Conservation (phyloP, 805 yeast genomes). For the Grigorovia jiainica region DNA sequence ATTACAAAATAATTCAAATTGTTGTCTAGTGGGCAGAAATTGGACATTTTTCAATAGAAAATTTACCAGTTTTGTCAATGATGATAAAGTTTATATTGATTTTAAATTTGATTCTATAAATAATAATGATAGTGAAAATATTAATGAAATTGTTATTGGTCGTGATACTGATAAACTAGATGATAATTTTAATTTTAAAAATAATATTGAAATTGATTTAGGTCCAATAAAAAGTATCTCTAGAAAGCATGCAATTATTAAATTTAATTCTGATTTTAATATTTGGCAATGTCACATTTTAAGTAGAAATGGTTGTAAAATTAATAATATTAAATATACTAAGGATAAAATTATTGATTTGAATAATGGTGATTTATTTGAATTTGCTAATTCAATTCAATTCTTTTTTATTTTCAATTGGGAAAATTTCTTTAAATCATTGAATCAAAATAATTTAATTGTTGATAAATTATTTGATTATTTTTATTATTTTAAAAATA, state of each 20-base stretch:
- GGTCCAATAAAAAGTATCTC: slow-evolving; percentile 96
- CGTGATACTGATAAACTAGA: neutral
- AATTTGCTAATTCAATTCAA: neutral
- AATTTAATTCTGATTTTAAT: slow-evolving; percentile 60
- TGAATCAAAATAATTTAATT: neutral
- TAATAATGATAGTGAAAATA: neutral
- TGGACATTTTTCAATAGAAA: neutral
- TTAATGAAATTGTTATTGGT: neutral
- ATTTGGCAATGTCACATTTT: slow-evolving; percentile 74
- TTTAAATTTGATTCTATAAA: neutral
- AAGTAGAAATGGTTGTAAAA: slow-evolving; percentile 90
- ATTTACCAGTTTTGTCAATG: too few species aligned
- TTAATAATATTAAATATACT: slow-evolving; percentile 19
- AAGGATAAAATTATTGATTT: neutral
- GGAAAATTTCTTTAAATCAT: neutral
- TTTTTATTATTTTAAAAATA: neutral
- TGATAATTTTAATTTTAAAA: neutral
- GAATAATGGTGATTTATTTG: neutral
- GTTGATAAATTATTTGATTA: neutral
- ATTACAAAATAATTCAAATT: neutral
- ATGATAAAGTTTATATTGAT: neutral
- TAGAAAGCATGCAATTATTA: slow-evolving; percentile 80
- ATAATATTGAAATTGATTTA: slow-evolving; percentile 54
- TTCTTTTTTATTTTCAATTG: neutral
- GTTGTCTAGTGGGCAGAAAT: neutral